phyloP scores from a whole-genome alignment of 1,284 basidiomycete genomes.

The Puccinia triticina region DNA sequence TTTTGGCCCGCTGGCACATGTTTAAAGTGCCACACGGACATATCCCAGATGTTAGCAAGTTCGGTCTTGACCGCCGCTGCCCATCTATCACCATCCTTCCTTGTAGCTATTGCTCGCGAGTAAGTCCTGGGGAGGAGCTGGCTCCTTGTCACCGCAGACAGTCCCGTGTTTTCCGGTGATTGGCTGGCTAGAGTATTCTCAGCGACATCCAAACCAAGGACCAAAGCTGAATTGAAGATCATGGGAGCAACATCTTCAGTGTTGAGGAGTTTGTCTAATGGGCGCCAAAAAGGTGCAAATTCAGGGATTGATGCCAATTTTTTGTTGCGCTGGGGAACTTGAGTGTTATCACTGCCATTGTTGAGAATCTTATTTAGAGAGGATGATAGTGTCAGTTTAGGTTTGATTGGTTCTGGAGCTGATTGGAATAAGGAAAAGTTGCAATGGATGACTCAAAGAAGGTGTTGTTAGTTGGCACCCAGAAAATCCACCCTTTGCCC shows the following conservation, averaged over 20 bases:
- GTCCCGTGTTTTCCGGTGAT: not conserved
- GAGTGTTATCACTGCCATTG: not conserved
- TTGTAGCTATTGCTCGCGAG: not conserved
- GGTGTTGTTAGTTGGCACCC: constrained; percentile 1
- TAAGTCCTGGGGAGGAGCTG: not conserved
- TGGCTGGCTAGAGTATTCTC: not conserved
- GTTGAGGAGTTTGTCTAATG: not conserved
- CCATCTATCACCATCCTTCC: not conserved
- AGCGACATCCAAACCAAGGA: not conserved
- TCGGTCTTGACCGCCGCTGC: not conserved
- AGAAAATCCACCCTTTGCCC: constrained; percentile 38
- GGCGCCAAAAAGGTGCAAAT: not conserved
- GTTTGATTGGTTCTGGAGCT: not conserved
- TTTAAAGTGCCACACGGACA: constrained; percentile 24
- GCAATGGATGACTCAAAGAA: constrained; percentile 23
- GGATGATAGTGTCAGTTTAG: not conserved
- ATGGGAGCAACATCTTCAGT: not conserved
- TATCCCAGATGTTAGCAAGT: not conserved
- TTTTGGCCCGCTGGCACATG: not conserved
- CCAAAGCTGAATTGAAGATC: not conserved
- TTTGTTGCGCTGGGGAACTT: not conserved
- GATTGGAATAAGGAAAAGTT: not conserved
- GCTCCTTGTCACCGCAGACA: not conserved
- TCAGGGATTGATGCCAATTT: no score
- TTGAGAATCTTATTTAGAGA: not conserved